phyloP scores from a whole-genome alignment of 2,329 filamentous ascomycete species.

The Exserohilum rostratum region DNA sequence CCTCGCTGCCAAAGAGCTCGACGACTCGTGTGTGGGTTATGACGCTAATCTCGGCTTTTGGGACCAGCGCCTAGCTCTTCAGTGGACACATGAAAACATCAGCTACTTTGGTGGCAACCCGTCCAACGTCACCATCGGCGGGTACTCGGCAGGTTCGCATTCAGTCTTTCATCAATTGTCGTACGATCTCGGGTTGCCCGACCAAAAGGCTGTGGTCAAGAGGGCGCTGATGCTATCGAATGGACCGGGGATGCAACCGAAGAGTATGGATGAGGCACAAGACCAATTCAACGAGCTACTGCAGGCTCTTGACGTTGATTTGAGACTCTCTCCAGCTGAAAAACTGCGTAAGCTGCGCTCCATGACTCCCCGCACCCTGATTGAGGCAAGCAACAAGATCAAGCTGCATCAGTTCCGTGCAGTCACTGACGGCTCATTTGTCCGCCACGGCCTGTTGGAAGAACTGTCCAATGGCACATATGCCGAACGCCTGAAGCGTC shows the following conservation, averaged over 20 bases:
- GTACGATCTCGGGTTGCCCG: slow-evolving; percentile 60
- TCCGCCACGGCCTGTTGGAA: slow-evolving; percentile 51
- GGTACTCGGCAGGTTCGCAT: slow-evolving; percentile 64
- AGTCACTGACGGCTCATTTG: slow-evolving; percentile 57
- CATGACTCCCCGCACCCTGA: slow-evolving; percentile 47
- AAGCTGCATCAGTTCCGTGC: slow-evolving; percentile 62
- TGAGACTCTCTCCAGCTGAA: slow-evolving; percentile 46
- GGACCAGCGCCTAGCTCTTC: slow-evolving; percentile 62
- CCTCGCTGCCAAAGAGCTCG: slow-evolving; percentile 57
- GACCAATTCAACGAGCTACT: slow-evolving; percentile 61
- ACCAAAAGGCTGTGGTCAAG: slow-evolving; percentile 56
- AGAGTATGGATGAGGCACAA: slow-evolving; percentile 55
- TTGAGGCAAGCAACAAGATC: slow-evolving; percentile 52
- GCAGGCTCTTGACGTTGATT: slow-evolving; percentile 52
- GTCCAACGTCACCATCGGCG: slow-evolving; percentile 59
- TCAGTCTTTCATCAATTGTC: slow-evolving; percentile 64
- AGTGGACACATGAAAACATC: slow-evolving; percentile 62
- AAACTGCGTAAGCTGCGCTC: slow-evolving; percentile 56
- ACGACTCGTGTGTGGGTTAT: slow-evolving; percentile 41
- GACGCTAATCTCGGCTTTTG: slow-evolving; percentile 62
- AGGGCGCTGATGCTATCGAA: slow-evolving; percentile 62
- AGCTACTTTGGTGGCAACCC: slow-evolving; percentile 59
- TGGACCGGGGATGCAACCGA: slow-evolving; percentile 60
- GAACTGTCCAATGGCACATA: slow-evolving; percentile 58
- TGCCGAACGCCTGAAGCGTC: slow-evolving; percentile 51